A percentile compares a stretch with the other conserved stretches of the same genome.
These are phyloP conservation scores for Citrus sp. DNA, from an alignment of 345 rosid species.

Conservation along the genomic window DNA sequence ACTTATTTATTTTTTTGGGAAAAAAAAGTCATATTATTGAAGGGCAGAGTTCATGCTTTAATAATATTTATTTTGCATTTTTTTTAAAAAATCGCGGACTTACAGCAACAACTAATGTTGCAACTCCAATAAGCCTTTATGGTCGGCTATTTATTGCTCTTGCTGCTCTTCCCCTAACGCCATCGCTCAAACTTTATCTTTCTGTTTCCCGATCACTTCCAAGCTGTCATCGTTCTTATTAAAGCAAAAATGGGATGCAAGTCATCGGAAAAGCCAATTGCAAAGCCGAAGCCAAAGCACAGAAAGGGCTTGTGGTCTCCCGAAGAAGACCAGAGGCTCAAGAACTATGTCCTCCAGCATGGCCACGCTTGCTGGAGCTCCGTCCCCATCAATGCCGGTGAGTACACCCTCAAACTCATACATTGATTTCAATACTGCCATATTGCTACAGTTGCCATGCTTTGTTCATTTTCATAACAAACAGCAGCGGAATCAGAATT, in stretches of 20 bases:
- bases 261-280: conserved; percentile 47
- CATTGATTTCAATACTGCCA: background rate
- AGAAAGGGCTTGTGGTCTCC: conserved; percentile 98
- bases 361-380: conserved; percentile 92
- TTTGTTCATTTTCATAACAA: background rate
- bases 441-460: background rate
- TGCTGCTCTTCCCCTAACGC: background rate
- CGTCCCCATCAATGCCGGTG: conserved; percentile 83
- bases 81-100: conserved; percentile 1
- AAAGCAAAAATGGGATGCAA: conserved; percentile 37
- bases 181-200: conserved; percentile 8
- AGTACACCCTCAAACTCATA: background rate
- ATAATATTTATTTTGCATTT: background rate
- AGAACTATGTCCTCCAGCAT: conserved; percentile 49
- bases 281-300: conserved; percentile 45
- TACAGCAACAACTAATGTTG: conserved; percentile 20
- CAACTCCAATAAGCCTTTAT: conserved; percentile 9
- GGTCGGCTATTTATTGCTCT: conserved; percentile 35
- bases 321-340: conserved; percentile 87
- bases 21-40: background rate
- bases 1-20: no score
- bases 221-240: background rate
- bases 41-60: background rate
- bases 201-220: background rate
- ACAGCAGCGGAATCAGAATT: background rate